Base-by-base conservation (phyloP, 139 green algal genomes). In the Haematococcus lacustris region DNA sequence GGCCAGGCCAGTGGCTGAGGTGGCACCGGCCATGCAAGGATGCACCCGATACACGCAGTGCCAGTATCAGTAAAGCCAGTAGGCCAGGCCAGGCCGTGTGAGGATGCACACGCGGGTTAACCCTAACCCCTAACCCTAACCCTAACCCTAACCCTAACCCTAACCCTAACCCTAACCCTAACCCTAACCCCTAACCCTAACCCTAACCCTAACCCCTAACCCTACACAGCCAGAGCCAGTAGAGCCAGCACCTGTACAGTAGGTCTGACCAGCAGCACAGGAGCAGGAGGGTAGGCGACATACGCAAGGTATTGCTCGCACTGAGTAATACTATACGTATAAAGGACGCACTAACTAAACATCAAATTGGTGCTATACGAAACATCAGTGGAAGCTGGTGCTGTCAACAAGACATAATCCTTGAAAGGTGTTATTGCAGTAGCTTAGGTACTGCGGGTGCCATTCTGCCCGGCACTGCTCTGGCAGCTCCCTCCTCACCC, bases 11-110 rank as follows among this genome's bases (percentile, higher is more conserved):
- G n/a, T n/a, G n/a, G n/a, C n/a, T n/a, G 30, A 43, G 30, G 21
- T 65, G 88, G 71, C 43, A 87, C 80, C 73, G 93, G 92, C 79
- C 92, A 93, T 2, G 83, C 76, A 1, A 87, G 86, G 0, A 68
- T 84, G 72, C 66, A 47, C 33, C 7, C 39, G 26, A 35, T 7
- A 57, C 1, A 53, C 0, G 5, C 5, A 26, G 60, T 41, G 3
- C 60, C 26, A 41, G 60, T 9, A 67, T 40, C 28, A 39, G 30
- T 40, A 26, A 28, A 6, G 37, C 23, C 9, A 2, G 17, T 32
- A 2, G 17, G 23, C 21, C 37, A 34, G 37, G 63, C 51, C 21
- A 26, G 47, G 64, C n/a, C 28, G 6, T 50, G n/a, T 43, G 4
- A 3, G 6, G 7, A 3, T 59, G 47, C 47, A n/a, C 25, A 43